Evolutionary conservation across 805 yeast species (phyloP).

Genomic region (Kodamaea lidongshanica): DNA sequence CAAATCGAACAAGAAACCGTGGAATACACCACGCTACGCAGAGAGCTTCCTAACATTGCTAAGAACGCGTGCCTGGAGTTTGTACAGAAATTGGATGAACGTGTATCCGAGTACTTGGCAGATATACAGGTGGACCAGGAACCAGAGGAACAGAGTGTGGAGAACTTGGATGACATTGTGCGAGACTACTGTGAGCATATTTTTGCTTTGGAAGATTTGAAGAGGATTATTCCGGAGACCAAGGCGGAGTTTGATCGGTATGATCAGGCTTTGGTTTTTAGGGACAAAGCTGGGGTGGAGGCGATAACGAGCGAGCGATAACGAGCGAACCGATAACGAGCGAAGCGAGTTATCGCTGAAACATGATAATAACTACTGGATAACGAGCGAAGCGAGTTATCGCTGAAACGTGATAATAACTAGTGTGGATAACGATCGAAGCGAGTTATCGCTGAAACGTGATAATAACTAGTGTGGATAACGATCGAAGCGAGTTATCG

Average conservation of each 20-base stretch:
- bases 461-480: no score
- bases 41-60: slow-evolving; percentile 43
- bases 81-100: slow-evolving; percentile 25
- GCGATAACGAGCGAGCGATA: no score
- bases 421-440: no score
- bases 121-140: slow-evolving; percentile 14
- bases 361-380: neutral
- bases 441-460: no score
- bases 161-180: slow-evolving; percentile 14
- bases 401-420: no score
- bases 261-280: slow-evolving; percentile 24
- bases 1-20: slow-evolving; percentile 60
- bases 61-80: slow-evolving; percentile 31
- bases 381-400: no score
- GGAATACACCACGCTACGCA: slow-evolving; percentile 49
- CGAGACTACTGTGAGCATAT: slow-evolving; percentile 25
- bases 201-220: slow-evolving; percentile 26
- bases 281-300: no score
- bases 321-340: no score
- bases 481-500: no score
- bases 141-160: slow-evolving; percentile 5
- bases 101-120: slow-evolving; percentile 22
- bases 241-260: slow-evolving; percentile 30
- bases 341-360: no score
- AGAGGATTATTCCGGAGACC: slow-evolving; percentile 30